These are phyloP conservation scores for Pythium aphanidermatum DNA, from an alignment of 352 stramenopile genomes.

Conservation along the genomic window DNA sequence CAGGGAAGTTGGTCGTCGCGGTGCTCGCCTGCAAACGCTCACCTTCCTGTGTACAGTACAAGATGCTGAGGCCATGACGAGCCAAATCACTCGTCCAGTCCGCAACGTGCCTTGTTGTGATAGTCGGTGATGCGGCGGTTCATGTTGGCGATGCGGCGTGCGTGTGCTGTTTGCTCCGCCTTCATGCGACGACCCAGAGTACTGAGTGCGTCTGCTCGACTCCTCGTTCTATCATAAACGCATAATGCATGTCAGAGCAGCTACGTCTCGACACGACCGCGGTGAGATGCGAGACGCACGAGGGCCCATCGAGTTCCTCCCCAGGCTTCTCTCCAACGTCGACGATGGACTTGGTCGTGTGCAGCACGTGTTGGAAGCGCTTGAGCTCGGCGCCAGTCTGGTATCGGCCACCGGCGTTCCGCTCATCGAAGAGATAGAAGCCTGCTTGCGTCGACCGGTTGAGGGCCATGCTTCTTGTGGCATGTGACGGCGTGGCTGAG, in stretches of 20 bases:
- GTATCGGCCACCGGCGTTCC: constrained; percentile 63
- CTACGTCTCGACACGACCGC: no score
- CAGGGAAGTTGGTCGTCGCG: constrained; percentile 68
- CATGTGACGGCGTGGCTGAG: background rate
- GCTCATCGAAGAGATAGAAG: constrained; percentile 74
- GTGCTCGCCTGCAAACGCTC: constrained; percentile 56
- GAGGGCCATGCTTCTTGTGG: constrained; percentile 26
- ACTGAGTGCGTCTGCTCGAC: constrained; percentile 43
- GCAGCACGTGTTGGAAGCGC: constrained; percentile 69
- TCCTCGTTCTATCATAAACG: constrained; percentile 28
- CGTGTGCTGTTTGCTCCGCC: constrained; percentile 46
- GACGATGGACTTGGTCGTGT: constrained; percentile 36
- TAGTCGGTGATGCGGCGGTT: constrained; percentile 79
- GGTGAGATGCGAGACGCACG: no score
- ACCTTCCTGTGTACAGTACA: constrained; percentile 32
- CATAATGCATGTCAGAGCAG: no score
- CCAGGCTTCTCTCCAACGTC: constrained; percentile 54
- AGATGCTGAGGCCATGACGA: constrained; percentile 1
- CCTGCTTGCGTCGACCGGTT: constrained; percentile 55
- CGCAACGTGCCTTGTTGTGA: constrained; percentile 54
- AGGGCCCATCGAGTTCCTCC: no score
- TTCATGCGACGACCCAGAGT: constrained; percentile 56
- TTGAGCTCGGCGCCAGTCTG: constrained; percentile 72
- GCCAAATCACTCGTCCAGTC: background rate
- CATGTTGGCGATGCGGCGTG: constrained; percentile 67